Conservation (phyloP, 768 basidiomycete genomes). For the Russula sp. region DNA sequence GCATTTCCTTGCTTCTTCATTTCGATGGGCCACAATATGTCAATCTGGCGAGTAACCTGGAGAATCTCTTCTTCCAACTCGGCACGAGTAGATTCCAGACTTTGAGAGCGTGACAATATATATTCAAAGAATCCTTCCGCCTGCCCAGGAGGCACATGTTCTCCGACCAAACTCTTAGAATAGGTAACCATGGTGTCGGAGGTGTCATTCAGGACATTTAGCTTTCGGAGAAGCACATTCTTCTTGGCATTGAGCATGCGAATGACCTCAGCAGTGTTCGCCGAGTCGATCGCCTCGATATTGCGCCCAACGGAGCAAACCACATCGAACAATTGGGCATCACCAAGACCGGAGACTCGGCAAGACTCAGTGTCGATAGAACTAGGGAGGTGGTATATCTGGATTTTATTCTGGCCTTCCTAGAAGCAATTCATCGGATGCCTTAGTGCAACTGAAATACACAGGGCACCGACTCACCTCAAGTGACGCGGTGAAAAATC, state of each 20-base stretch:
- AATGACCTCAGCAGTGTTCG: slow-evolving; percentile 24
- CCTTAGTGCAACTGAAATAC: too few species aligned
- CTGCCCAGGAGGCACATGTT: slow-evolving; percentile 35
- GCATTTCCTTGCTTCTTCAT: slow-evolving; percentile 26
- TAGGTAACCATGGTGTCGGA: slow-evolving; percentile 37
- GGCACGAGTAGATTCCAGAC: slow-evolving; percentile 33
- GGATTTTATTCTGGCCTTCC: slow-evolving; percentile 49
- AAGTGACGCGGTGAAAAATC: slow-evolving; percentile 43
- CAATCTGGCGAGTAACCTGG: slow-evolving; percentile 36
- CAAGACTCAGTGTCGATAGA: slow-evolving; percentile 47
- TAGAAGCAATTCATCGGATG: slow-evolving; percentile 24
- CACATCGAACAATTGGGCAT: slow-evolving; percentile 49
- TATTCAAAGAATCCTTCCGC: slow-evolving; percentile 39
- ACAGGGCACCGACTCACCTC: slow-evolving; percentile 35
- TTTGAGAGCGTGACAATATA: slow-evolving; percentile 36
- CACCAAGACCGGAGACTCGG: slow-evolving; percentile 45
- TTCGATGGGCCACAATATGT: slow-evolving; percentile 31
- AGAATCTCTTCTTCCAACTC: slow-evolving; percentile 34
- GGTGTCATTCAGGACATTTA: slow-evolving; percentile 37
- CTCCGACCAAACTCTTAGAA: slow-evolving; percentile 38
- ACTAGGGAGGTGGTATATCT: slow-evolving; percentile 44
- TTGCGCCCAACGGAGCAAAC: slow-evolving; percentile 37
- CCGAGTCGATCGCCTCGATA: slow-evolving; percentile 24
- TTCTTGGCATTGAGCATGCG: slow-evolving; percentile 34
- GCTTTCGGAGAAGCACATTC: slow-evolving; percentile 34